A percentile compares a stretch with the other conserved stretches of the same genome.
Evolutionary conservation across 2,329 filamentous ascomycete species (phyloP).

Genomic region (Verticillium tricorpus): DNA sequence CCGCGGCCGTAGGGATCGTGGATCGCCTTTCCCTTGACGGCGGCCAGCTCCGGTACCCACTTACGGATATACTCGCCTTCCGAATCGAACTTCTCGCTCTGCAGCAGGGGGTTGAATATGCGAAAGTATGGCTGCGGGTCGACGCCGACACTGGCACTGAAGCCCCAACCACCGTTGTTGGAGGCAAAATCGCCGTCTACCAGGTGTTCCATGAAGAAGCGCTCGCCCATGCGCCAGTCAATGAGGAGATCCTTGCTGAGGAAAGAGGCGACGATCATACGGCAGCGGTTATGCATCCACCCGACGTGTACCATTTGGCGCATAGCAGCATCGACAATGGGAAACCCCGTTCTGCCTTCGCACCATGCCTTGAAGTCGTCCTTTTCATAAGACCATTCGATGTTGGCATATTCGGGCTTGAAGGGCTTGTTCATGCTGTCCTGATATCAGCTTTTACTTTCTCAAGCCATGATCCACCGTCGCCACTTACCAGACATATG

Average conservation of each 20-base stretch:
- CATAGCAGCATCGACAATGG: slow-evolving; percentile 85
- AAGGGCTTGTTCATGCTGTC: slow-evolving; percentile 54
- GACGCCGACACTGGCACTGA: slow-evolving; percentile 62
- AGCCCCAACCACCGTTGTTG: slow-evolving; percentile 63
- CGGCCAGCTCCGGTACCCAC: slow-evolving; percentile 74
- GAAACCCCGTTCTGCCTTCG: slow-evolving; percentile 70
- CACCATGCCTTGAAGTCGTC: slow-evolving; percentile 70
- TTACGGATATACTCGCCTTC: slow-evolving; percentile 75
- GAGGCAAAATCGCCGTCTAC: slow-evolving; percentile 77
- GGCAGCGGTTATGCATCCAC: slow-evolving; percentile 81
- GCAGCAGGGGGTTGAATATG: slow-evolving; percentile 80
- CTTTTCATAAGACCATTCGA: slow-evolving; percentile 74
- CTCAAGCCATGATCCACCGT: neutral
- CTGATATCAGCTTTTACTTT: slow-evolving; percentile 1
- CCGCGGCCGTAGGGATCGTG: slow-evolving; percentile 76
- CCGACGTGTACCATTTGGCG: slow-evolving; percentile 64
- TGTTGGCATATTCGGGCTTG: slow-evolving; percentile 80
- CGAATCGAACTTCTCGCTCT: slow-evolving; percentile 82
- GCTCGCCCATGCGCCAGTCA: slow-evolving; percentile 80
- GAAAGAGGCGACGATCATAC: slow-evolving; percentile 82
- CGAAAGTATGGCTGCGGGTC: slow-evolving; percentile 89
- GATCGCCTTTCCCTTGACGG: slow-evolving; percentile 61
- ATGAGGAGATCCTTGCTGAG: slow-evolving; percentile 74
- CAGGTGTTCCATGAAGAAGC: slow-evolving; percentile 76
- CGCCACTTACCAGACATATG: slow-evolving; percentile 63